phyloP scores from a whole-genome alignment of 2,329 filamentous ascomycete genomes.

The Penicillium verrucosum region DNA sequence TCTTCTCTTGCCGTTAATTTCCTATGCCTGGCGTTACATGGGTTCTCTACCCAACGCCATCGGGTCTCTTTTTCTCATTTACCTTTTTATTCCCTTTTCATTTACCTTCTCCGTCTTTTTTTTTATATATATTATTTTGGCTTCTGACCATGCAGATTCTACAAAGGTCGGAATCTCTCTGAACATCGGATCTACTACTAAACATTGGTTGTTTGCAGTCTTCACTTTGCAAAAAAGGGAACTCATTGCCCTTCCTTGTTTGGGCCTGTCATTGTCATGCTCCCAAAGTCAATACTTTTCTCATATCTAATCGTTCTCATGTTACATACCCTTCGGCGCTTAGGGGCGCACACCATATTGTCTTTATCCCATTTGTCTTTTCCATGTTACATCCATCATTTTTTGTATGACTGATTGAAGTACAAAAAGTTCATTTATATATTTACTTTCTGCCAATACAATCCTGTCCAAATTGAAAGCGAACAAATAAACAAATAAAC shows the following conservation, averaged over 20 bases:
- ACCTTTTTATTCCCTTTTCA: neutral
- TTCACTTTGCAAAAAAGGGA: neutral
- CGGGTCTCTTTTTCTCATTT: neutral
- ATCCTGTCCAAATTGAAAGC: neutral
- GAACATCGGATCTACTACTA: neutral
- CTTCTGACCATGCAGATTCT: neutral
- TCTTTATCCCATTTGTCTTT: constrained; percentile 6
- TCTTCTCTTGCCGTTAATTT: constrained; percentile 41
- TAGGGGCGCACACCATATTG: constrained; percentile 13
- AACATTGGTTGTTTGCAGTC: neutral
- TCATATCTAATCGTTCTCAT: constrained; percentile 1
- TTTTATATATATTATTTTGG: neutral
- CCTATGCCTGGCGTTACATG: neutral
- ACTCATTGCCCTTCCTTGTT: neutral
- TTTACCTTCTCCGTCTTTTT: neutral
- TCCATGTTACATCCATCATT: constrained; percentile 6
- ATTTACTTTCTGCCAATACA: constrained; percentile 12
- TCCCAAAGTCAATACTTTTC: neutral
- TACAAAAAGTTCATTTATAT: constrained; percentile 18
- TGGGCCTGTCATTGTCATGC: neutral
- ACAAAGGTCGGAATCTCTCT: neutral
- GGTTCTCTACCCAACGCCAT: neutral
- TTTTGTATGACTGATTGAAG: constrained; percentile 14
- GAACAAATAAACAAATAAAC: neutral
- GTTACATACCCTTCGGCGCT: constrained; percentile 26